phyloP scores from a whole-genome alignment of 2,329 filamentous ascomycete species.

The Fusarium tricinctum region DNA sequence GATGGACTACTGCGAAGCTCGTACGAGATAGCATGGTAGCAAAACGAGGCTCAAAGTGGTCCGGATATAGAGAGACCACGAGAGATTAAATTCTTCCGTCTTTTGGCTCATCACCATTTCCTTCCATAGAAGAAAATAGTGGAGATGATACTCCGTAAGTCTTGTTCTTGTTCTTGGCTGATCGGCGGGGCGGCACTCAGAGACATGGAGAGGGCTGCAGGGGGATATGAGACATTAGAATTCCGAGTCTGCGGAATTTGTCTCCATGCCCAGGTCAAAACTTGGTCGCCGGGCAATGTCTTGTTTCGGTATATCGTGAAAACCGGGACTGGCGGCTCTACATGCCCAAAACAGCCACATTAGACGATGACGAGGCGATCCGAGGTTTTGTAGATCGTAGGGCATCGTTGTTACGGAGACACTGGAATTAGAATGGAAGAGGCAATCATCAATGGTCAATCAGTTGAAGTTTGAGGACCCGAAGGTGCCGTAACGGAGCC shows the following conservation, averaged over 20 bases:
- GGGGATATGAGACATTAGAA: constrained; percentile 23
- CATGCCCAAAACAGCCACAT: constrained; percentile 22
- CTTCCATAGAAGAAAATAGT: constrained; percentile 22
- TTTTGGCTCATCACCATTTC: constrained; percentile 32
- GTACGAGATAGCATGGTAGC: constrained; percentile 19
- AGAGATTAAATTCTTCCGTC: constrained; percentile 1
- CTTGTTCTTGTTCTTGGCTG: constrained; percentile 6
- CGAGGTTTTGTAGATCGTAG: constrained; percentile 1
- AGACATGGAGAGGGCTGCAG: constrained; percentile 15
- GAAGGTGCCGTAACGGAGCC: constrained; percentile 23
- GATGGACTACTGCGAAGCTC: constrained; percentile 14
- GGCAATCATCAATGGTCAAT: not conserved
- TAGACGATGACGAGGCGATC: constrained; percentile 21
- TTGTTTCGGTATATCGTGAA: constrained; percentile 11
- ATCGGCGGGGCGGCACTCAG: constrained; percentile 14
- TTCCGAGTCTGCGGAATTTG: constrained; percentile 32
- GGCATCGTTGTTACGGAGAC: constrained; percentile 1
- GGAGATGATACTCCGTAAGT: constrained; percentile 24
- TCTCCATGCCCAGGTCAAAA: not conserved
- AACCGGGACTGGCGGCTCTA: constrained; percentile 17
- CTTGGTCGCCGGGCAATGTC: constrained; percentile 11
- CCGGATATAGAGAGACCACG: not conserved
- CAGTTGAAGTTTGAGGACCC: constrained; percentile 14
- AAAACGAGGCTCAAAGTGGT: constrained; percentile 32
- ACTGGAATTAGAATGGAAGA: not conserved